Conservation (phyloP, 768 basidiomycete species). For the Trametes coccinea region DNA sequence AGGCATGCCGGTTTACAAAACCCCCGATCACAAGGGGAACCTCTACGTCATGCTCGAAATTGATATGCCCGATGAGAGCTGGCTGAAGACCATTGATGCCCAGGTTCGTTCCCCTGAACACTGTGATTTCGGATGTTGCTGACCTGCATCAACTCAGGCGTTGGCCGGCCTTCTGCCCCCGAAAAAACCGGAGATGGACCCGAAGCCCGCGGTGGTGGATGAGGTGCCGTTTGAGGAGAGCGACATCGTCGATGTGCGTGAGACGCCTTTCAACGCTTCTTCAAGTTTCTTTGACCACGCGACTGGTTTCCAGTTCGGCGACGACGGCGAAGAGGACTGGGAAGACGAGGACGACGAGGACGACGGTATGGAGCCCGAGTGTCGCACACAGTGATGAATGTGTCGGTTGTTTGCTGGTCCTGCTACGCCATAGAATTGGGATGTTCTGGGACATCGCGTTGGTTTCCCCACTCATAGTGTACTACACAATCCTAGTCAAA, state of each 20-base stretch:
- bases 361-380: constrained; percentile 32
- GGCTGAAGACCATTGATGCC: constrained; percentile 67
- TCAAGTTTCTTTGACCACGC: constrained; percentile 73
- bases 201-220: constrained; percentile 69
- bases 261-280: constrained; percentile 71
- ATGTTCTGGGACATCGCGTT: constrained; percentile 5
- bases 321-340: constrained; percentile 60
- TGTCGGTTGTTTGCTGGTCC: not conserved
- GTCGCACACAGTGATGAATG: constrained; percentile 12
- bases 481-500: constrained; percentile 12
- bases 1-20: constrained; percentile 84
- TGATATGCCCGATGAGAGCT: constrained; percentile 84
- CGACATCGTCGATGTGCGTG: constrained; percentile 83
- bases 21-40: constrained; percentile 70
- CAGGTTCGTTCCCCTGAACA: constrained; percentile 43
- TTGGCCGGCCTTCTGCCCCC: constrained; percentile 69
- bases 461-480: constrained; percentile 2
- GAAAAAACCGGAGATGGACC: constrained; percentile 72
- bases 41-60: constrained; percentile 80
- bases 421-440: not conserved
- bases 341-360: constrained; percentile 72
- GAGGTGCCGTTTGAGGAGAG: constrained; percentile 72
- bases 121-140: not conserved
- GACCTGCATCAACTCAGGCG: constrained; percentile 43
- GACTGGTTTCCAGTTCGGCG: constrained; percentile 71